phyloP scores from a whole-genome alignment of 2,329 filamentous ascomycete genomes.

The Helotiales sp. region DNA sequence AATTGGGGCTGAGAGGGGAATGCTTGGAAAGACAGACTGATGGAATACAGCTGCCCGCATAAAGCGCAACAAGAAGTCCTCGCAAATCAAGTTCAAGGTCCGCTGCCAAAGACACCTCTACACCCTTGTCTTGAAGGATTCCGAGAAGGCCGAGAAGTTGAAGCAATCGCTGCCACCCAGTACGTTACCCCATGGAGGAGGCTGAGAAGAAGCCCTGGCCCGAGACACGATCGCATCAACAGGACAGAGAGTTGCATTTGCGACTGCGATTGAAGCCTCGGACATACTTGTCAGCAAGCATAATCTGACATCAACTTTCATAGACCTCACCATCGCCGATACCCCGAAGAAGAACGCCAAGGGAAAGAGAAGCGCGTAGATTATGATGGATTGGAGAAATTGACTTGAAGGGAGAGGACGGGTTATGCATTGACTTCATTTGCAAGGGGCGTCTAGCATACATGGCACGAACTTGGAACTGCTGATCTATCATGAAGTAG shows the following conservation, averaged over 20 bases:
- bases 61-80: slow-evolving; percentile 92
- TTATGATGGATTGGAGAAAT: slow-evolving; percentile 21
- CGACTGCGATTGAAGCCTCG: neutral
- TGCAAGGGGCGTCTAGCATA: slow-evolving; percentile 34
- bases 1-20: neutral
- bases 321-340: slow-evolving; percentile 63
- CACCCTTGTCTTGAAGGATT: slow-evolving; percentile 98
- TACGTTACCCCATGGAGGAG: slow-evolving; percentile 63
- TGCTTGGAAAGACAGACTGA: slow-evolving; percentile 25
- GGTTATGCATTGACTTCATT: slow-evolving; percentile 27
- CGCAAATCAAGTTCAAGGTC: slow-evolving; percentile 99
- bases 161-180: slow-evolving; percentile 98
- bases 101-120: slow-evolving; percentile 96
- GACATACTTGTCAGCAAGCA: neutral
- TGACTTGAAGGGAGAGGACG: slow-evolving; percentile 11
- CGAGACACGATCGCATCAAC: neutral
- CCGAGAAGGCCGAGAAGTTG: slow-evolving; percentile 99
- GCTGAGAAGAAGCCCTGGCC: neutral
- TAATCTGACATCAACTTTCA: slow-evolving; percentile 20
- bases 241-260: slow-evolving; percentile 23
- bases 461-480: slow-evolving; percentile 26
- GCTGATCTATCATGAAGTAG: slow-evolving; percentile 34
- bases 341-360: slow-evolving; percentile 65
- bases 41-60: slow-evolving; percentile 74
- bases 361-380: slow-evolving; percentile 44